Percentiles rank a stretch among this genome's conserved stretches.
phyloP scores from a whole-genome alignment of 2,329 filamentous ascomycete species.

The Claviceps citrina region DNA sequence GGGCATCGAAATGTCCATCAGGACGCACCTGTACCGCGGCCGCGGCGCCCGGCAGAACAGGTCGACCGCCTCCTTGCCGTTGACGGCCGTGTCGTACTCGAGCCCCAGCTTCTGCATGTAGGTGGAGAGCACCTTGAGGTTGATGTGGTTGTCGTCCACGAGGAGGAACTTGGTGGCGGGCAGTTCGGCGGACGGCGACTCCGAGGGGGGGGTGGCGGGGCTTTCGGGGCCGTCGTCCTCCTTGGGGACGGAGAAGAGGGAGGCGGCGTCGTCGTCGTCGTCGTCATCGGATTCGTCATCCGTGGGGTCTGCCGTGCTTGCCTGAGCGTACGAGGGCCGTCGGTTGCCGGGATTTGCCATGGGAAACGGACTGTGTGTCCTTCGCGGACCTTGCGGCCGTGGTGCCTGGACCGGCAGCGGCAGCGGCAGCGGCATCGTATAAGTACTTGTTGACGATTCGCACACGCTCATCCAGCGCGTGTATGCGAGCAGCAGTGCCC shows the following conservation, averaged over 20 bases:
- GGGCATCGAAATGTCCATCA: slow-evolving; percentile 38
- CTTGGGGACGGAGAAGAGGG: neutral
- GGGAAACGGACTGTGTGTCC: neutral
- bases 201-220: neutral
- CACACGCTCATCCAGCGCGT: slow-evolving; percentile 1
- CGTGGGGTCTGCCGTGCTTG: neutral
- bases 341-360: neutral
- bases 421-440: neutral
- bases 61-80: slow-evolving; percentile 16
- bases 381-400: neutral
- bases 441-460: neutral
- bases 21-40: slow-evolving; percentile 11
- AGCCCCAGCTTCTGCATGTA: slow-evolving; percentile 15
- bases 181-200: neutral
- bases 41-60: slow-evolving; percentile 9
- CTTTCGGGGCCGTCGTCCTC: neutral
- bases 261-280: neutral
- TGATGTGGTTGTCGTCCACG: slow-evolving; percentile 24
- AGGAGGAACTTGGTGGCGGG: slow-evolving; percentile 9
- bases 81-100: slow-evolving; percentile 10
- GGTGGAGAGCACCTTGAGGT: slow-evolving; percentile 15
- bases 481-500: neutral
- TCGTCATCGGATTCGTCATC: neutral
- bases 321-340: neutral
- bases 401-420: neutral